Base-by-base conservation (phyloP, 306 rosid genomes). In the Vigna radiata region DNA sequence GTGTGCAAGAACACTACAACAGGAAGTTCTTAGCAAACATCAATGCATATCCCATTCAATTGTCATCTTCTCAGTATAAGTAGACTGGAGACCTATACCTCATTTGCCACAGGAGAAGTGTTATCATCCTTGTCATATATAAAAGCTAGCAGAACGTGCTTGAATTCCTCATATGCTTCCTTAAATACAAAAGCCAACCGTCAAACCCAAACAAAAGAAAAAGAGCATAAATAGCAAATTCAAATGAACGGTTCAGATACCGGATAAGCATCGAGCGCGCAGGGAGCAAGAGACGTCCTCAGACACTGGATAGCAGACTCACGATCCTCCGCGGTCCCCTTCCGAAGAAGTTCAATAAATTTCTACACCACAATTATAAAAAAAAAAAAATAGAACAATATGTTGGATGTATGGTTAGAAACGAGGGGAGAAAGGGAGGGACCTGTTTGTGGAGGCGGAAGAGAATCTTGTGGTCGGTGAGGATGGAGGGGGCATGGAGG, bases 131-230 rank as follows among this genome's bases (percentile, higher is more conserved):
- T 92, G 83, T 96, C 96, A 78, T 96, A 96, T 53, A 96, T 88
- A 82, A 96, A 89, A 36, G 99, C 96, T 54, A 96, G 99, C 47
- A 96, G 86, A 61, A 96, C 93, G 70, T 96, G 99, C 89, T 96
- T 96, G 90, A 96, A 96, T 83, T 96, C 99, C 94, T 88, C 98
- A 39, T 96, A 96, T 73, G 99, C 99, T 90, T 96, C 99, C 99
- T 96, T 89, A 73, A 91, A 85, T 83, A 81, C 75, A 84, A 62
- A 79, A 50, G 46, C 71, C 73, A 73, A 87, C 81, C 43, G 59
- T 84, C 85, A 90, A 73, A 79, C 83, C 58, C 68, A 50, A 76
- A 31, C 52, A 41, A 33, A 33, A 16, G 6, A 63, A 41, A 75
- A 46, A 68, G 18, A 70, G 18, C 8, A 59, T 25, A 44, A 10